Conservation (phyloP, 441 rosid species). For the Hura crepitans region DNA sequence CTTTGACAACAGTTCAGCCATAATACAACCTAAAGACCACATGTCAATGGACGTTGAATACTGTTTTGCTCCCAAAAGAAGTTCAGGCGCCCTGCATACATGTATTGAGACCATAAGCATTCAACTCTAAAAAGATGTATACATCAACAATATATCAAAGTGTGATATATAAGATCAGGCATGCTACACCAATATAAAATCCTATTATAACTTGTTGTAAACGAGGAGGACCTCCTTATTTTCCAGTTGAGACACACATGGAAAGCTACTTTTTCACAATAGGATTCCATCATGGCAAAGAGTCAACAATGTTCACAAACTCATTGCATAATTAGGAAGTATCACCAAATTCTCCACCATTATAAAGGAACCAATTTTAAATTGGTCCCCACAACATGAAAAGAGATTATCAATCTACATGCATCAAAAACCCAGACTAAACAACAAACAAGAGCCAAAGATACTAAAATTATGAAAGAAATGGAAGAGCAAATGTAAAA, state of each 20-base stretch:
- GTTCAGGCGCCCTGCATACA: constrained; percentile 91
- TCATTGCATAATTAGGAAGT: neutral
- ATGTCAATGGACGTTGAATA: constrained; percentile 98
- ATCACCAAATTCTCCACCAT: neutral
- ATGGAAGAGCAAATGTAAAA: constrained; percentile 8
- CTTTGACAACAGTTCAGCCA: constrained; percentile 90
- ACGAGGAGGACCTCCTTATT: neutral
- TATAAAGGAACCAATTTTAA: neutral
- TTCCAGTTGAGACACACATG: neutral
- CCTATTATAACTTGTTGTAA: neutral
- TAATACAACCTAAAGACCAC: constrained; percentile 99
- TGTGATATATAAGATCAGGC: neutral
- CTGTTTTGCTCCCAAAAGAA: constrained; percentile 84
- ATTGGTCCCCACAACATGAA: neutral
- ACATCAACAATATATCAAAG: neutral
- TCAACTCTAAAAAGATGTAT: constrained; percentile 2
- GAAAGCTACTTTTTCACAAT: neutral
- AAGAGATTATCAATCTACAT: neutral
- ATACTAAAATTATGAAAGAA: neutral
- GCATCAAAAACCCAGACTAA: neutral
- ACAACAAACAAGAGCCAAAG: neutral
- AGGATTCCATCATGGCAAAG: neutral
- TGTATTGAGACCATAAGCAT: neutral
- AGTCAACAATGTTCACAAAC: neutral
- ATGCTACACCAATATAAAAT: neutral